Evolutionary conservation across 2,329 filamentous ascomycete species (phyloP).

Genomic region (Dactylellina cionopaga): DNA sequence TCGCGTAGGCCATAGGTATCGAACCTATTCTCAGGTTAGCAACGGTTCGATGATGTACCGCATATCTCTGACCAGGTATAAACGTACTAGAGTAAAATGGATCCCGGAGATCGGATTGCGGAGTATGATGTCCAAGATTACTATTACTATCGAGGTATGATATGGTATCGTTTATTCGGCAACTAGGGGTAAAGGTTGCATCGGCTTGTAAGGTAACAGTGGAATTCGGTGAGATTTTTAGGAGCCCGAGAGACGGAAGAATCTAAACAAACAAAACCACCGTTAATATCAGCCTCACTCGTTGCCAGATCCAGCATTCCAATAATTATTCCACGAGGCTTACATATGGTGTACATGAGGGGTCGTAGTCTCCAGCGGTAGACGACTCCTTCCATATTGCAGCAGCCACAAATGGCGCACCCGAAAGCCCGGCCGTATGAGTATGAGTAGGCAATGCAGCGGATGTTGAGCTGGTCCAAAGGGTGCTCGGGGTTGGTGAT

Average conservation of each 20-base stretch:
- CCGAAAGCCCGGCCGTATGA: not conserved
- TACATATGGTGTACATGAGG: slow-evolving; percentile 55
- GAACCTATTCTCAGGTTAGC: slow-evolving; percentile 62
- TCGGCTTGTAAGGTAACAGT: slow-evolving; percentile 70
- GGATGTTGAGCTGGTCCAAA: slow-evolving; percentile 20
- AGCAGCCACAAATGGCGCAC: slow-evolving; percentile 25
- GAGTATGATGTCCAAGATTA: slow-evolving; percentile 60
- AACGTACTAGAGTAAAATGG: slow-evolving; percentile 84
- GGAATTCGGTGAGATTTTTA: slow-evolving; percentile 66
- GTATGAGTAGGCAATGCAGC: slow-evolving; percentile 8
- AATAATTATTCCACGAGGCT: not conserved
- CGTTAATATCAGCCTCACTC: slow-evolving; percentile 62
- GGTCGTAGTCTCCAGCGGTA: slow-evolving; percentile 26
- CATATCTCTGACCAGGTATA: not conserved
- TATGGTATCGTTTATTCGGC: slow-evolving; percentile 63
- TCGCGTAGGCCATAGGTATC: slow-evolving; percentile 90
- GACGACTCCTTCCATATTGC: slow-evolving; percentile 49
- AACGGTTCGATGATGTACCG: not conserved
- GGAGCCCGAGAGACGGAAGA: slow-evolving; percentile 63
- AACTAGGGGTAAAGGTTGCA: slow-evolving; percentile 70
- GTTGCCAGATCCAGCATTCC: too few species aligned
- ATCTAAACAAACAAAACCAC: slow-evolving; percentile 56
- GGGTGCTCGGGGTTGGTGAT: slow-evolving; percentile 27
- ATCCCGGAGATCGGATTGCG: slow-evolving; percentile 75
- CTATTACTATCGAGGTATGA: slow-evolving; percentile 61